Evolutionary conservation across 2,329 filamentous ascomycete species (phyloP), one percentile per base, ranked within the genome.

Genomic region (Fusarium scirpi): DNA sequence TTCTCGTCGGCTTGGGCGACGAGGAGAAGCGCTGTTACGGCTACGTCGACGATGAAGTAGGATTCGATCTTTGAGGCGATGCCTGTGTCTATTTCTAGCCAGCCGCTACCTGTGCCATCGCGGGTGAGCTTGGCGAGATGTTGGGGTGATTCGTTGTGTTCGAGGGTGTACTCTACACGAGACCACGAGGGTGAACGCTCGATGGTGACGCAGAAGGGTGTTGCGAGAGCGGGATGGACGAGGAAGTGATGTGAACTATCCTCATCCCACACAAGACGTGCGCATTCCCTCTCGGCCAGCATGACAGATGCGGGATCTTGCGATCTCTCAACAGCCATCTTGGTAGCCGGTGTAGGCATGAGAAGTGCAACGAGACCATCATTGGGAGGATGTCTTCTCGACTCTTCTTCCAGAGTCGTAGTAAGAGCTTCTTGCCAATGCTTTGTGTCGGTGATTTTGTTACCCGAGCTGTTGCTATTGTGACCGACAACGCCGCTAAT

Each of bases 181-280:
- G 85, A 87, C 85, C 86, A 90, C 2, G 87, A 85, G 2, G 87
- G 85, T 25, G 83, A 86, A 20, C 87, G 84, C 76, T 88, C 85
- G 47, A 90, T 82, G 2, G 86, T 85, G 38, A 91, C 82, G 76
- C 87, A 85, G 76, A 91, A 91, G 1, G 89, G 89, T 44, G 87
- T 86, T n/a, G 86, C 85, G 20, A 91, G 82, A 0, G 88, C 86
- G 4, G 88, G 88, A 76, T 91, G 89, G 29, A 87, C 87, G n/a
- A 91, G 82, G 77, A 88, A 91, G 77, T 90, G 85, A 71, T 82
- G 85, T 8, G 80, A 78, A 60, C 82, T 85, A 74, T 91, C 89
- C 30, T 87, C 86, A 74, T 91, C 89, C 87, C 90, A 94, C n/a
- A 92, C 88, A 4, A 94, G 85, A 4, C 90, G 85, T 25, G 89